Conservation (phyloP, 202 grass and related monocot species). For the Brachypodium distachyon region DNA sequence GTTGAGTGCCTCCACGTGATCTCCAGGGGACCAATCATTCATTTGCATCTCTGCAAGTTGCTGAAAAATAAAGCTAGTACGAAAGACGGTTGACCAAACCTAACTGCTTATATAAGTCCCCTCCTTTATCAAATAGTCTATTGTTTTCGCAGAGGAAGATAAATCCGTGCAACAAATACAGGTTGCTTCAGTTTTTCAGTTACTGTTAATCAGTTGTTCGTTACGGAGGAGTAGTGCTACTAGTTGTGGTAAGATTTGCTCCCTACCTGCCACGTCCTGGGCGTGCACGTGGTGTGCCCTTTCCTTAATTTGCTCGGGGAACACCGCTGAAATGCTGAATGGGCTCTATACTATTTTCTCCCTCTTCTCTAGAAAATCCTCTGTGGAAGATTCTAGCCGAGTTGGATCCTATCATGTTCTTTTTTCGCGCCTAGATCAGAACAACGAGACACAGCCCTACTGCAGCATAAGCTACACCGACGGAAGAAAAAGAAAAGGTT, state of each 20-base stretch:
- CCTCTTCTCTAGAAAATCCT: no score
- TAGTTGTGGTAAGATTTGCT: slow-evolving; percentile 1
- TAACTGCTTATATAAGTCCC: slow-evolving; percentile 46
- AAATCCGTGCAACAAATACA: not conserved
- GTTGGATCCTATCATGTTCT: no score
- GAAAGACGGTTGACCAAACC: not conserved
- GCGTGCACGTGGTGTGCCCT: not conserved
- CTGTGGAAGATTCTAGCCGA: no score
- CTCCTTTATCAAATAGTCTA: slow-evolving; percentile 23
- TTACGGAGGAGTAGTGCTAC: not conserved
- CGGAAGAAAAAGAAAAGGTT: no score
- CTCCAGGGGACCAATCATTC: slow-evolving; percentile 13
- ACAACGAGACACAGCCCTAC: no score
- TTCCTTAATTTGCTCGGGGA: not conserved
- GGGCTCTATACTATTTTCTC: no score
- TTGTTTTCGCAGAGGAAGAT: not conserved
- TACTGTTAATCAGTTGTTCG: not conserved
- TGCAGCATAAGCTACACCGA: no score
- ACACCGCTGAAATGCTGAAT: no score
- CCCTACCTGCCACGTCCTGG: not conserved
- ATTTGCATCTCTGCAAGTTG: not conserved
- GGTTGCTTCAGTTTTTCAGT: not conserved
- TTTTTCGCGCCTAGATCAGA: no score
- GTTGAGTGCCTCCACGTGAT: not conserved
- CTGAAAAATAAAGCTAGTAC: not conserved